These are phyloP conservation scores for Fusarium sp. DNA, from an alignment of 2,329 filamentous ascomycete species.

Conservation along the genomic window DNA sequence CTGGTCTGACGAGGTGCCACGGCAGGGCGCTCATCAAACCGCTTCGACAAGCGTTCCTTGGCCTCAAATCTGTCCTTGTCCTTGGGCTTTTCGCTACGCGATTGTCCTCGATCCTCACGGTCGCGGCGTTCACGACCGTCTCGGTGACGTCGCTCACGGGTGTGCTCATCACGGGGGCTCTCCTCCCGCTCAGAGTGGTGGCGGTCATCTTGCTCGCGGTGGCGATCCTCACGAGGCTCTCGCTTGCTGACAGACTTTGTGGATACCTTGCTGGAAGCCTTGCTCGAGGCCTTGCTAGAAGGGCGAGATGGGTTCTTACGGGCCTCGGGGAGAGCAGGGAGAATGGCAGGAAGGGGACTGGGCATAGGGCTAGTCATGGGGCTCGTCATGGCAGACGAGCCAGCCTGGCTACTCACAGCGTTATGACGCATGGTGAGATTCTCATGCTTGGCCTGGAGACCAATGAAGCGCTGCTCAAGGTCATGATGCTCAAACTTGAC, in stretches of 20 bases:
- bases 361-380: conserved; percentile 44
- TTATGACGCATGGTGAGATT: conserved; percentile 50
- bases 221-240: conserved; percentile 45
- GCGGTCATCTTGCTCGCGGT: conserved; percentile 42
- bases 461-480: conserved; percentile 45
- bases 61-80: conserved; percentile 49
- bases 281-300: conserved; percentile 50
- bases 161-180: conserved; percentile 40
- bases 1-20: conserved; percentile 48
- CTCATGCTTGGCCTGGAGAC: conserved; percentile 49
- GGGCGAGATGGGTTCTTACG: conserved; percentile 48
- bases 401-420: conserved; percentile 42
- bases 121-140: conserved; percentile 46
- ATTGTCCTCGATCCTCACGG: conserved; percentile 43
- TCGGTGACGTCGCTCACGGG: conserved; percentile 38
- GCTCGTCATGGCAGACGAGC: conserved; percentile 43
- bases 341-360: conserved; percentile 41
- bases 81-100: conserved; percentile 46
- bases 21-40: conserved; percentile 54
- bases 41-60: conserved; percentile 54
- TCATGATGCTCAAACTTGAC: conserved; percentile 50
- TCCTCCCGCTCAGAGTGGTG: conserved; percentile 42
- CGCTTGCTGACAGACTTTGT: conserved; percentile 44
- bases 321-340: conserved; percentile 46
- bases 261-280: conserved; percentile 47